Evolutionary conservation across 2,329 filamentous ascomycete genomes (phyloP), one percentile per base, ranked within the genome.

Genomic region (Nakataea oryzae): DNA sequence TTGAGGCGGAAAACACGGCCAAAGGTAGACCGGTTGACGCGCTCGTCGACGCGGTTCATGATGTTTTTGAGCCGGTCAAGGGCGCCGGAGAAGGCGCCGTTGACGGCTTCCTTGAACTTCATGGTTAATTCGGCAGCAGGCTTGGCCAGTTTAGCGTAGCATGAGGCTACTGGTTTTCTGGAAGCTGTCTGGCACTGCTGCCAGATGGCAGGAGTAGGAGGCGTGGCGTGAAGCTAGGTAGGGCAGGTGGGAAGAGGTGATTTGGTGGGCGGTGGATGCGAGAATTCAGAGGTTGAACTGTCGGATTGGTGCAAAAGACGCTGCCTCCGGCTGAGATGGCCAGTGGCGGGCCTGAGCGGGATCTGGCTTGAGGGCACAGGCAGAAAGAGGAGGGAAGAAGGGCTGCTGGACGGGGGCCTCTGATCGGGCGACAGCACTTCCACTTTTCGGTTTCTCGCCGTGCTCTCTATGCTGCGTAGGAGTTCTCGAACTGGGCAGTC

Each of bases 1-100:
- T 85, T 82, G 30, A 91, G 82, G 59, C 81, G 81, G 70, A 91
- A 91, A 62, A 86, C 78, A 59, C 77, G 78, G 27, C 86, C 86
- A 66, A 88, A 73, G 9, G 73, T 74, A 0, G 79, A 80, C 12
- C 64, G 66, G 61, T 77, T 73, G 60, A 76, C 67, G 30, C 56
- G 56, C 26, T 61, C 54, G 32, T 61, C 60, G 32, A 47, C n/a
- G 26, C n/a, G 54, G 32, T 17, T 29, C 30, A 61, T 54, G 24
- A 57, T 11, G 14, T 47, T 30, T 34, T 56, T 61, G 54, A 57
- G 3, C 9, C 24, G 50, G 60, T 41, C 30, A 13, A 61, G 32
- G 54, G 21, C 32, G n/a, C 28, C 54, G 9, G 30, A 29, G 14
- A 57, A 14, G 54, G 30, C n/a, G 32, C 54, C 30, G 50, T 26